A percentile compares a stretch with the other conserved stretches of the same genome.
Evolutionary conservation across 257 asterid species (phyloP).

Genomic region (Lantana camara): DNA sequence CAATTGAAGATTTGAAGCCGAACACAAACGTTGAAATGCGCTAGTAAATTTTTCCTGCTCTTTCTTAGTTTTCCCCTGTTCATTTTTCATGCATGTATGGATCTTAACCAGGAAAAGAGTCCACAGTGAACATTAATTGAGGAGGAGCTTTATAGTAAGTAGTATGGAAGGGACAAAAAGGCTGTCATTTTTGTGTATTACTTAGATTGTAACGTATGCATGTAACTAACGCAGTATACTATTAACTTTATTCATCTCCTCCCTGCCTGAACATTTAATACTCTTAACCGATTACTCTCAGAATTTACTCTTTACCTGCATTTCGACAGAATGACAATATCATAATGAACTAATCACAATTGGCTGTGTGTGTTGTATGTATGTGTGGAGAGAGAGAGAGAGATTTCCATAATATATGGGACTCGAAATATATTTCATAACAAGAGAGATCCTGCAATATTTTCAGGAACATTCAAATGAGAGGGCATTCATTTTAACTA

Average conservation of each 20-base stretch:
- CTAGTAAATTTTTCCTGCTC: not conserved
- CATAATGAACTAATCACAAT: conserved; percentile 19
- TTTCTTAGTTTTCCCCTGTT: not conserved
- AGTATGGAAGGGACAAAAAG: conserved; percentile 14
- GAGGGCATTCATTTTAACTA: not conserved
- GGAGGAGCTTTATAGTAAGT: conserved; percentile 17
- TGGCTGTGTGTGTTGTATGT: not conserved
- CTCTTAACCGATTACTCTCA: not conserved
- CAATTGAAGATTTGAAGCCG: conserved; percentile 22
- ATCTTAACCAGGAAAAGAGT: not conserved
- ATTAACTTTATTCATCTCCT: not conserved
- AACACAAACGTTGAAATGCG: not conserved
- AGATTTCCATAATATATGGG: not conserved
- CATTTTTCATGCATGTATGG: conserved; percentile 1
- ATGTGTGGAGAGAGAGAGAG: not conserved
- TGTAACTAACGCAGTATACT: not conserved
- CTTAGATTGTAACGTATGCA: conserved; percentile 25
- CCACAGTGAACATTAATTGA: not conserved
- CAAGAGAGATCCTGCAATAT: not conserved
- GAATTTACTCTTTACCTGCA: conserved; percentile 16
- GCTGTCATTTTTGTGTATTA: conserved; percentile 12
- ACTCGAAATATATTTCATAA: not conserved
- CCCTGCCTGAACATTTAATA: conserved; percentile 19
- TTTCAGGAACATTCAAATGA: not conserved
- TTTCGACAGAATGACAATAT: conserved; percentile 19